These are phyloP conservation scores for Panicum virgatum DNA, from an alignment of 202 grass and related monocot species.

Conservation along the genomic window DNA sequence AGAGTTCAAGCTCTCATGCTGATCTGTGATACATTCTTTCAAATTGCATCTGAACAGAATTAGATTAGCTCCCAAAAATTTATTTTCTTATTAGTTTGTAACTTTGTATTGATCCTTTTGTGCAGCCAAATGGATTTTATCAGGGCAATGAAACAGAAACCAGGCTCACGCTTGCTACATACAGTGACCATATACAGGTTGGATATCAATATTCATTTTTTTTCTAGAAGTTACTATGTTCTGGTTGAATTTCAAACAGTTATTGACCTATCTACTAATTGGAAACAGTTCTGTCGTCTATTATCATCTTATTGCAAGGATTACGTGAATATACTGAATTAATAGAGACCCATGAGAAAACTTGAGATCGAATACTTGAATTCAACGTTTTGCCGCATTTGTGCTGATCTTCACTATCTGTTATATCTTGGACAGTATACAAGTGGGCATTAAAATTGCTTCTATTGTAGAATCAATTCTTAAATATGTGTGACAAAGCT, in stretches of 20 bases:
- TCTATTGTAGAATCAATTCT: neutral
- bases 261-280: slow-evolving; percentile 15
- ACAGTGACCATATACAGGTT: slow-evolving; percentile 87
- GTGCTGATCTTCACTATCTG: neutral
- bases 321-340: neutral
- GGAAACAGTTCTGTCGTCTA: slow-evolving; percentile 24
- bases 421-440: slow-evolving; percentile 12
- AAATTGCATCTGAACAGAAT: neutral
- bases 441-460: neutral
- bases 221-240: slow-evolving; percentile 7
- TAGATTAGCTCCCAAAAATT: neutral
- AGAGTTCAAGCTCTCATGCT: neutral
- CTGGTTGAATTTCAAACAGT: neutral
- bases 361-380: neutral
- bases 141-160: slow-evolving; percentile 80
- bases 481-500: slow-evolving; percentile 6
- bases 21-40: slow-evolving; percentile 16
- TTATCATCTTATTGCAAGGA: slow-evolving; percentile 15
- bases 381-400: neutral
- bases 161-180: slow-evolving; percentile 57
- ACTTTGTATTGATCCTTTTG: slow-evolving; percentile 28
- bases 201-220: slow-evolving; percentile 26
- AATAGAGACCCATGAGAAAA: slow-evolving; percentile 5
- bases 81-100: slow-evolving; percentile 22
- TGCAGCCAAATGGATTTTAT: slow-evolving; percentile 88